These are phyloP conservation scores for Scedosporium dehoogii DNA, from an alignment of 2,329 filamentous ascomycete species.

Conservation along the genomic window DNA sequence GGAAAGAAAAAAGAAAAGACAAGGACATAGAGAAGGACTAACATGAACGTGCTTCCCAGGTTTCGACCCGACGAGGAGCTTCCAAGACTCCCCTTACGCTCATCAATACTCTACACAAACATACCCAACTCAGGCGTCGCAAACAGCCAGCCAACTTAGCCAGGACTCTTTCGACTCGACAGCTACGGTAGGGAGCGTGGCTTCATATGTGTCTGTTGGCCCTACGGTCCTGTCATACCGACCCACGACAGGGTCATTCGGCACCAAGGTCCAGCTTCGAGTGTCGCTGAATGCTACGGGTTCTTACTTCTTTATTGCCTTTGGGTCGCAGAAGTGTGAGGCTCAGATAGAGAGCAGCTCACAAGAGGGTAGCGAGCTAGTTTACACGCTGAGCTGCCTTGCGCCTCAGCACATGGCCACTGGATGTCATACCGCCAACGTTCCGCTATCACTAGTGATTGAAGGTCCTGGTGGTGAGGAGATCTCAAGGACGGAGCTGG, in stretches of 20 bases:
- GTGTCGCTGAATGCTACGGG: slow-evolving; percentile 63
- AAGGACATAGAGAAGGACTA: not conserved
- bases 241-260: slow-evolving; percentile 57
- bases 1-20: not conserved
- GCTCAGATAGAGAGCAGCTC: slow-evolving; percentile 54
- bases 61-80: slow-evolving; percentile 50
- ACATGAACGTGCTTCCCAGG: slow-evolving; percentile 24
- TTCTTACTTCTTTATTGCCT: slow-evolving; percentile 56
- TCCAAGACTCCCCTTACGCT: slow-evolving; percentile 44
- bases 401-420: slow-evolving; percentile 53
- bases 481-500: slow-evolving; percentile 37
- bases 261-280: slow-evolving; percentile 63
- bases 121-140: slow-evolving; percentile 31
- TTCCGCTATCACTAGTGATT: slow-evolving; percentile 44
- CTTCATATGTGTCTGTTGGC: slow-evolving; percentile 53
- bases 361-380: slow-evolving; percentile 49
- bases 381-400: slow-evolving; percentile 63
- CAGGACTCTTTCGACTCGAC: slow-evolving; percentile 44
- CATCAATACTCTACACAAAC: slow-evolving; percentile 38
- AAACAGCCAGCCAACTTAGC: slow-evolving; percentile 39
- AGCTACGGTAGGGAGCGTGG: slow-evolving; percentile 51
- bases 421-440: slow-evolving; percentile 36
- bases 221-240: slow-evolving; percentile 59
- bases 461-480: slow-evolving; percentile 43
- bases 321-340: slow-evolving; percentile 66